Evolutionary conservation across 2,329 filamentous ascomycete genomes (phyloP).

Genomic region (Epichloe glyceriae): DNA sequence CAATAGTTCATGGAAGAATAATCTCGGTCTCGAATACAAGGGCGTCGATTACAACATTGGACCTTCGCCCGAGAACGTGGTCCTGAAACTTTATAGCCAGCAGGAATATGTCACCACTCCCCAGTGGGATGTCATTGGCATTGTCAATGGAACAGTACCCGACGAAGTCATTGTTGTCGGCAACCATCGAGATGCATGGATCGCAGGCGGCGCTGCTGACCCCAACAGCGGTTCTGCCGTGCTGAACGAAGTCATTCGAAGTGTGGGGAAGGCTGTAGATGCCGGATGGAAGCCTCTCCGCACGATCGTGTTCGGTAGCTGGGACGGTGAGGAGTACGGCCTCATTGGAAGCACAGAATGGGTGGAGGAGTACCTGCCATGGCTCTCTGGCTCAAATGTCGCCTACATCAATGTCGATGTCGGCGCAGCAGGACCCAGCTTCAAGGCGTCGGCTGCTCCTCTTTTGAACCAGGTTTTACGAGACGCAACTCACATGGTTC

Average conservation of each 20-base stretch:
- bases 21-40: constrained; percentile 62
- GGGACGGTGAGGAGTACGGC: constrained; percentile 77
- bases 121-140: constrained; percentile 82
- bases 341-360: constrained; percentile 81
- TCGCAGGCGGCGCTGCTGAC: constrained; percentile 70
- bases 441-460: constrained; percentile 55
- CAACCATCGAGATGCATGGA: constrained; percentile 89
- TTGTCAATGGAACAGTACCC: constrained; percentile 75
- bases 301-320: constrained; percentile 80
- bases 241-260: constrained; percentile 65
- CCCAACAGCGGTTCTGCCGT: constrained; percentile 73
- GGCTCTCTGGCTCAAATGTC: constrained; percentile 59
- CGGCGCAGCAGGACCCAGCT: constrained; percentile 51
- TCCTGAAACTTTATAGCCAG: constrained; percentile 62
- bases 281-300: constrained; percentile 51
- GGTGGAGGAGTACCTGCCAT: constrained; percentile 81
- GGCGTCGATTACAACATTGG: constrained; percentile 78
- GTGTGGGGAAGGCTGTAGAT: constrained; percentile 57
- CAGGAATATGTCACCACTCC: constrained; percentile 74
- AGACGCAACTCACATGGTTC: constrained; percentile 49
- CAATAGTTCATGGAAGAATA: constrained; percentile 55
- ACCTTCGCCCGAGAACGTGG: constrained; percentile 59
- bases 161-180: constrained; percentile 82
- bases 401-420: constrained; percentile 83
- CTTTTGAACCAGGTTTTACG: constrained; percentile 62